Evolutionary conservation across 2,329 filamentous ascomycete species (phyloP), one percentile per base, ranked within the genome.

Genomic region (Sporothrix sp.): DNA sequence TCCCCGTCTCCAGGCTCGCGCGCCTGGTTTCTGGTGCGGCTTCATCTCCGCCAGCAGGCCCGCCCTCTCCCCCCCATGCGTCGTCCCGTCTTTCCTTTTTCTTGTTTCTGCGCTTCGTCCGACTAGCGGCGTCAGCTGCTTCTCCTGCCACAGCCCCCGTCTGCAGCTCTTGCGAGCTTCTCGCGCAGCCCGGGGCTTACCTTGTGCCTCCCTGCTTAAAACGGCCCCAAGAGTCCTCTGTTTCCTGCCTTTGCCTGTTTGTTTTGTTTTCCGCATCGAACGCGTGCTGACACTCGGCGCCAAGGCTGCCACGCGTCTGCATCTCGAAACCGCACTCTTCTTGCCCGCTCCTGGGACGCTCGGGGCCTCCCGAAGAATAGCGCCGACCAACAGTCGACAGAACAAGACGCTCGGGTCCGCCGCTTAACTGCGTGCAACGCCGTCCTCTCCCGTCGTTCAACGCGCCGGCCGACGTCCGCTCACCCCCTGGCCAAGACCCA

Each of bases 401-500:
- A 35, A 37, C 21, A 20, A 28, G 23, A 9, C n/a, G 13, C 5
- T 30, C 33, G 44, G 25, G 28, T 20, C 25, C 30, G 47, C 37
- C 47, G 47, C 47, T 49, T 42, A 16, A 23, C 25, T 48, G 45
- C 45, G 45, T 16, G 47, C 47, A 35, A 21, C 23, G n/a, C 14
- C 7, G 7, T 16, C 10, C 13, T 43, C 30, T 33, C 27, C n/a
- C n/a, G n/a, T n/a, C n/a, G n/a, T n/a, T n/a, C n/a, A n/a, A n/a
- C n/a, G n/a, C n/a, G n/a, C n/a, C n/a, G n/a, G n/a, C n/a, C n/a
- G n/a, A n/a, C n/a, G n/a, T n/a, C n/a, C n/a, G n/a, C n/a, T n/a
- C n/a, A n/a, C n/a, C n/a, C n/a, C n/a, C n/a, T n/a, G n/a, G n/a
- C n/a, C n/a, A n/a, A n/a, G n/a, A n/a, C n/a, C n/a, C n/a, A n/a